Evolutionary conservation across 202 grass and related monocot species (phyloP), one percentile per base, ranked within the genome.

Genomic region (Schoenoplectus tabernaemontani): DNA sequence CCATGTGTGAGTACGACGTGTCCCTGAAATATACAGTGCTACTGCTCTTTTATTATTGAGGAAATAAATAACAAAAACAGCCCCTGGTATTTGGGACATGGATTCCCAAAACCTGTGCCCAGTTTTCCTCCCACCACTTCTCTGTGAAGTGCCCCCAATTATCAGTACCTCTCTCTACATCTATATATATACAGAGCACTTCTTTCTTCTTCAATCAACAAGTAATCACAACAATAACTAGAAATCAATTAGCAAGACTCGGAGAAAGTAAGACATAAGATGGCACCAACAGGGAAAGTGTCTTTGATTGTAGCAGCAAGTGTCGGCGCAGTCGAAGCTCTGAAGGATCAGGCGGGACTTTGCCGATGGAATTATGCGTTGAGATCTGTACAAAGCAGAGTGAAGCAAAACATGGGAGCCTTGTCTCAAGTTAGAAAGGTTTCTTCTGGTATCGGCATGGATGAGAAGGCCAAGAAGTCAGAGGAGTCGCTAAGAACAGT

Each of bases 341-440:
- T 97, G 53, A 97, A 89, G 85, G 87, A 91, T 37, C 90, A 90
- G 64, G 85, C 51, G 0, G 82, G 88, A 0, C 83, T 89, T 0
- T 89, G 90, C 75, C 77, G 88, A 4, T 88, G 88, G 88, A 91
- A 85, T 39, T 64, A 91, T 59, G 88, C 81, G 13, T 43, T 93
- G 78, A 78, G 81, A 4, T 70, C 68, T 3, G 11, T 80, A 1
- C 57, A 80, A 28, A 80, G 16, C 59, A 59, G 59, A 64, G 23
- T 83, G 7, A 85, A 79, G 72, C 57, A 80, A 32, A 42, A 51
- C 1, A 43, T 64, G 11, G 77, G 77, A 62, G 9, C 23, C 6
- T 5, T 80, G 1, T 80, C 77, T 64, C 77, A 80, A 19, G 10
- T 63, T 10, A 64, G 59, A 62, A 80, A 46, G 7, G 13, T 80